Percentiles rank a stretch among this genome's conserved stretches.
phyloP scores from a whole-genome alignment of 2,329 filamentous ascomycete species.

The Raffaelea arxii region DNA sequence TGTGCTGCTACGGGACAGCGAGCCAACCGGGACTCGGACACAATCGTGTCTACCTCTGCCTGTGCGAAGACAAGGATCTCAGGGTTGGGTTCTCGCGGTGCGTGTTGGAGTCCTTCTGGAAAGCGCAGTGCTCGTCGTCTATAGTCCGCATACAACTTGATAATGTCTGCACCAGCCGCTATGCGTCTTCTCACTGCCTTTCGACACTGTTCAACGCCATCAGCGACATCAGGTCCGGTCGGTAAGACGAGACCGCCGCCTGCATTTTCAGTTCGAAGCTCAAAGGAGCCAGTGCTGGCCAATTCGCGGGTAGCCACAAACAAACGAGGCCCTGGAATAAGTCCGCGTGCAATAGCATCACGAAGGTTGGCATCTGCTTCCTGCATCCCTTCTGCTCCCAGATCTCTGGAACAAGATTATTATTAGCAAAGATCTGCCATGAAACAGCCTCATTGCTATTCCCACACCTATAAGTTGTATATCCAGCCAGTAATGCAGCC shows the following conservation, averaged over 20 bases:
- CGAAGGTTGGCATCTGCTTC: slow-evolving; percentile 40
- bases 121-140: slow-evolving; percentile 31
- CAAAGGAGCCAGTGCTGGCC: slow-evolving; percentile 39
- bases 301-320: slow-evolving; percentile 44
- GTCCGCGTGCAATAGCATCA: slow-evolving; percentile 42
- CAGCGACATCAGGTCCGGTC: slow-evolving; percentile 31
- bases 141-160: slow-evolving; percentile 44
- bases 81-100: slow-evolving; percentile 28
- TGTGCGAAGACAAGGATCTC: slow-evolving; percentile 34
- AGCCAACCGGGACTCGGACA: slow-evolving; percentile 32
- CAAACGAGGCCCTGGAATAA: slow-evolving; percentile 43
- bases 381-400: slow-evolving; percentile 41
- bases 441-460: background rate
- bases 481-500: slow-evolving; percentile 43
- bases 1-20: slow-evolving; percentile 33
- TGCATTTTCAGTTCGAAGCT: slow-evolving; percentile 36
- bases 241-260: slow-evolving; percentile 22
- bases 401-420: slow-evolving; percentile 25
- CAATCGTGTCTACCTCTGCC: slow-evolving; percentile 40
- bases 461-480: slow-evolving; percentile 37
- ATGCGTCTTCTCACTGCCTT: slow-evolving; percentile 35
- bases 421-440: background rate
- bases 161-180: slow-evolving; percentile 37
- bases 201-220: slow-evolving; percentile 35
- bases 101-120: slow-evolving; percentile 20